Evolutionary conservation across 139 green algal species (phyloP).

Genomic region (Coelastrella sp.): DNA sequence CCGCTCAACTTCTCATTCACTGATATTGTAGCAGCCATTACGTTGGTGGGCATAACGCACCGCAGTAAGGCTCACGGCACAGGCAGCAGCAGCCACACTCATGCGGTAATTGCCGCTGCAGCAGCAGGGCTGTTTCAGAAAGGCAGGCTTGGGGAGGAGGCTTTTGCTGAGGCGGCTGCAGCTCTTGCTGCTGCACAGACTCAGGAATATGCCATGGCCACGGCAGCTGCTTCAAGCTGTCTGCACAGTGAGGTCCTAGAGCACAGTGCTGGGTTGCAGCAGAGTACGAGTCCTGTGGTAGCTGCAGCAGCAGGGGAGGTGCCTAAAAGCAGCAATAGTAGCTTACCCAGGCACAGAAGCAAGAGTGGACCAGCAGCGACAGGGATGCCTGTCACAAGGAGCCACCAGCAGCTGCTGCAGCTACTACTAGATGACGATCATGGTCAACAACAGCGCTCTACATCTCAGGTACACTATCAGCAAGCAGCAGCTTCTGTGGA

Average conservation of each 20-base stretch:
- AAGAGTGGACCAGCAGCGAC: neutral
- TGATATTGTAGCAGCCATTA: conserved; percentile 45
- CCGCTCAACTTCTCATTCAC: conserved; percentile 50
- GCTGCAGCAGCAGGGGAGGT: neutral
- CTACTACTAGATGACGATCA: neutral
- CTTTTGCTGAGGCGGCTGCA: neutral
- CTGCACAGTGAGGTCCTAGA: too few species aligned
- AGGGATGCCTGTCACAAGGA: neutral
- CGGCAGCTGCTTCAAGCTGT: too few species aligned
- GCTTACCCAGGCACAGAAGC: neutral
- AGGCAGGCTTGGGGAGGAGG: neutral
- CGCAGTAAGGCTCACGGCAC: conserved; percentile 23
- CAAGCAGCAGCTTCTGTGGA: conserved; percentile 11
- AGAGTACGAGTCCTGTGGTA: neutral
- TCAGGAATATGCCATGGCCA: too few species aligned
- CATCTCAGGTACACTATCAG: too few species aligned
- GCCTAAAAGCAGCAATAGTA: neutral
- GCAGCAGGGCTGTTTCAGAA: neutral
- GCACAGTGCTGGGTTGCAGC: too few species aligned
- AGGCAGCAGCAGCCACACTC: conserved; percentile 23
- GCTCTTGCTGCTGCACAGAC: neutral
- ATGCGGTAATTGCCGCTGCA: conserved; percentile 30
- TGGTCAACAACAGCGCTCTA: too few species aligned
- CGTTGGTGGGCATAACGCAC: conserved; percentile 49
- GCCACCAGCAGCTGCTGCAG: neutral